phyloP scores from a whole-genome alignment of 305 asterid species.

The Fraxinus dipetala region DNA sequence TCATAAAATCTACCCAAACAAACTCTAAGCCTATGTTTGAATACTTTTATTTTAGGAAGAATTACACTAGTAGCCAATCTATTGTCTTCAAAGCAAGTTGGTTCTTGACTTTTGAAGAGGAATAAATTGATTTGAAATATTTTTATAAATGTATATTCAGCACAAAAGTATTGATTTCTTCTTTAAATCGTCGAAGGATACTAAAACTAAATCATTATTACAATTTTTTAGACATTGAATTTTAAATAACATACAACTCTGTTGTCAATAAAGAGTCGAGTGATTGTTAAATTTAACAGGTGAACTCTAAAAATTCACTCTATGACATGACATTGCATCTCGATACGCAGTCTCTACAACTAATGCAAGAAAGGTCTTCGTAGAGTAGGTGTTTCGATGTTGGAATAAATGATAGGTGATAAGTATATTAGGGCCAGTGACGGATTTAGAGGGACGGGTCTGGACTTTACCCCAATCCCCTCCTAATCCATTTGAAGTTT shows the following conservation, averaged over 20 bases:
- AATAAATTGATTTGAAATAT: not conserved
- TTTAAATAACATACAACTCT: not conserved
- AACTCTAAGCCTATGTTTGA: not conserved
- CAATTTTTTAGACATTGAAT: not conserved
- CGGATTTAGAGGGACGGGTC: no score
- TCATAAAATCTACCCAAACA: not conserved
- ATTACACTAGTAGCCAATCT: not conserved
- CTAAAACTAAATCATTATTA: not conserved
- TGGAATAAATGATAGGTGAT: not conserved
- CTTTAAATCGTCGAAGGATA: not conserved
- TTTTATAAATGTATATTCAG: not conserved
- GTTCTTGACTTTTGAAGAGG: not conserved
- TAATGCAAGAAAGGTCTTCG: not conserved
- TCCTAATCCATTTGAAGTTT: not conserved
- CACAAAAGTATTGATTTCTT: not conserved
- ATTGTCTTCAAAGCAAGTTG: not conserved
- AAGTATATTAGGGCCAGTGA: not conserved
- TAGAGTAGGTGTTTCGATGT: not conserved
- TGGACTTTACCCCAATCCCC: not conserved
- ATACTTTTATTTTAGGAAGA: slow-evolving; percentile 1
- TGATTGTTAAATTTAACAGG: not conserved
- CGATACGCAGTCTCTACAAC: not conserved
- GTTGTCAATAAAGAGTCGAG: not conserved
- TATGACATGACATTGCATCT: not conserved
- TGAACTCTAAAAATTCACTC: not conserved